Evolutionary conservation across 148 eudicot genomes (phyloP).

Genomic region (Rhododendron ferrugineum): DNA sequence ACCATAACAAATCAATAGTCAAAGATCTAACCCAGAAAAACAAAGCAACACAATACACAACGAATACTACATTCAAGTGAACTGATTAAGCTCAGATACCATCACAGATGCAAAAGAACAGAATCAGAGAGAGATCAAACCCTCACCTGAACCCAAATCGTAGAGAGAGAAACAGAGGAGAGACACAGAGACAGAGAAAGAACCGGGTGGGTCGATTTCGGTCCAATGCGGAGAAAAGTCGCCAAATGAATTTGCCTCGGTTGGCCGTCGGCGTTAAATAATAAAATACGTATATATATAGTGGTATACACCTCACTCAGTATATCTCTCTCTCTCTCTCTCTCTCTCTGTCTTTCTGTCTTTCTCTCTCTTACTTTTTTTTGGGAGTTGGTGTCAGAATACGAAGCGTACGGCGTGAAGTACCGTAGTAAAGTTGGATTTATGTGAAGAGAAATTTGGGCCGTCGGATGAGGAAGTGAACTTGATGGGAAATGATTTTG

Average conservation of each 20-base stretch:
- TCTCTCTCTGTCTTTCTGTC: not conserved
- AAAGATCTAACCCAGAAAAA: conserved; percentile 1
- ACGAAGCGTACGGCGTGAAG: conserved; percentile 7
- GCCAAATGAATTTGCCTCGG: conserved; percentile 24
- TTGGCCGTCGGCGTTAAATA: conserved; percentile 36
- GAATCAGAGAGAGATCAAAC: not conserved
- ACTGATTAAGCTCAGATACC: not conserved
- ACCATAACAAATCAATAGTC: not conserved
- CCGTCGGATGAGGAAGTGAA: not conserved
- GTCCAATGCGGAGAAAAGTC: conserved; percentile 34
- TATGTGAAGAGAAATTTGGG: not conserved
- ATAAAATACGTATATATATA: not conserved
- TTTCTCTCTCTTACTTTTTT: conserved; percentile 3
- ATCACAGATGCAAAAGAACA: not conserved
- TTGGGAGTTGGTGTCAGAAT: conserved; percentile 1
- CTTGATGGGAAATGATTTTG: not conserved
- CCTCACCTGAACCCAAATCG: conserved; percentile 12
- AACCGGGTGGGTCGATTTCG: conserved; percentile 7
- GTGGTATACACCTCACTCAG: not conserved
- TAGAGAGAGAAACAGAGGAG: conserved; percentile 15
- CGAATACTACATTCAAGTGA: not conserved
- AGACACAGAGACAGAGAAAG: conserved; percentile 3
- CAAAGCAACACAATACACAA: not conserved
- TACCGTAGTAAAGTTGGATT: not conserved
- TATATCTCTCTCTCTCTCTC: not conserved